phyloP scores from a whole-genome alignment of 139 green algal species.

The Tetratostichococcus sp. region DNA sequence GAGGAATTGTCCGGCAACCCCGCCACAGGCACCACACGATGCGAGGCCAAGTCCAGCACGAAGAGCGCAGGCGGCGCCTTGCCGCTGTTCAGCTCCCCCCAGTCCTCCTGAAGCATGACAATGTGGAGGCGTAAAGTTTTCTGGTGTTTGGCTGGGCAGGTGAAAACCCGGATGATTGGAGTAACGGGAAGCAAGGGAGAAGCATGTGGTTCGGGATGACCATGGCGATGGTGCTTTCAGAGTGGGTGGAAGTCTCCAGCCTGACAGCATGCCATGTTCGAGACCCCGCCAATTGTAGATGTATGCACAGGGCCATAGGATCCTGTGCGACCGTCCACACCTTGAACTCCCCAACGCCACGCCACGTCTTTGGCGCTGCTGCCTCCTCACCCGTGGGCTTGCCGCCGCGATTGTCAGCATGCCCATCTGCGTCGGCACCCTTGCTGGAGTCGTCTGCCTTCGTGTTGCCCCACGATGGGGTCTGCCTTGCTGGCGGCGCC shows the following conservation, averaged over 20 bases:
- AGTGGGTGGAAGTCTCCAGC: no score
- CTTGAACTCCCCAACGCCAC: conserved; percentile 49
- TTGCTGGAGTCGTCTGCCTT: neutral
- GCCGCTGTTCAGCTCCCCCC: conserved; percentile 83
- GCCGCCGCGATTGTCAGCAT: neutral
- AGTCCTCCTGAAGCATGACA: conserved; percentile 63
- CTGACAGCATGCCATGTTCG: no score
- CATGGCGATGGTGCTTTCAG: no score
- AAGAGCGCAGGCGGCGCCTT: conserved; percentile 57
- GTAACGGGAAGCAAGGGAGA: no score
- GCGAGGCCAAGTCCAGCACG: conserved; percentile 49
- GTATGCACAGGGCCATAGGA: neutral
- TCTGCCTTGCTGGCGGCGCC: conserved; percentile 22
- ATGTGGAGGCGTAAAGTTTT: neutral
- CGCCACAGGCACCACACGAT: conserved; percentile 26
- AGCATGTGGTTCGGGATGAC: no score
- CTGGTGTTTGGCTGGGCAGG: neutral
- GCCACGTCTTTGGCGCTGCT: conserved; percentile 55
- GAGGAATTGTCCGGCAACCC: conserved; percentile 35
- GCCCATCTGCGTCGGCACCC: neutral
- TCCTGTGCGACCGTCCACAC: neutral
- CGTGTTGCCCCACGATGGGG: conserved; percentile 40
- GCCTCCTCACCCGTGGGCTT: conserved; percentile 22
- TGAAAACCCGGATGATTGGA: no score
- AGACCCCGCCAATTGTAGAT: no score